Evolutionary conservation across 345 rosid species (phyloP), one percentile per base, ranked within the genome.

Genomic region (Gossypium arboreum): DNA sequence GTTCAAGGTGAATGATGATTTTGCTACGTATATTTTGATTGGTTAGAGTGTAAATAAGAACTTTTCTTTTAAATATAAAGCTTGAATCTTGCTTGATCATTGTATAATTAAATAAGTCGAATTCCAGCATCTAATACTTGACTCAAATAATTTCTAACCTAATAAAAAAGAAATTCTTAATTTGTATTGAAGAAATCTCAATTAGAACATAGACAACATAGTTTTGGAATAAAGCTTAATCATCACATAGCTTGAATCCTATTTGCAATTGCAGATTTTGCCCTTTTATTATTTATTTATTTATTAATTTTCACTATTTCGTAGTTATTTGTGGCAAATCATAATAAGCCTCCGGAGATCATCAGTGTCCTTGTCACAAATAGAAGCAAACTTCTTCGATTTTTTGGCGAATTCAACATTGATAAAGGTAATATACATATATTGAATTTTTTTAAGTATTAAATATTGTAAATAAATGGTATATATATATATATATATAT

Each of bases 291-390:
- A 39, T 6, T 16, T 22, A 10, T 57, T 59, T 60, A 11, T 7
- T 47, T 34, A 34, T 34, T 47, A 1, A 2, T 9, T 18, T 12
- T 9, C 13, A 57, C 15, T 11, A 20, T 56, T 56, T 39, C 24
- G 22, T 22, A 87, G 91, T 77, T 87, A 3, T 87, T 85, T 72
- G 87, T 80, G 47, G 91, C 91, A 18, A 87, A 85, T 76, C 86
- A 87, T 64, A 78, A 87, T 25, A 87, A 85, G 67, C 91, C 91
- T 63, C 74, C 80, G 2, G 88, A 81, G 56, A 79, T 87, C 43
- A 54, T 78, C n/a, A 52, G 76, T 71, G 70, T 85, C 62, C 86
- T 87, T 9, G 77, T 83, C 10, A 62, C 91, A 25, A 87, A 87
- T 47, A 79, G 80, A 54, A 84, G 76, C 87, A 87, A 87, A 75